phyloP scores from a whole-genome alignment of 179 eudicot species.

The Nepenthes alata region DNA sequence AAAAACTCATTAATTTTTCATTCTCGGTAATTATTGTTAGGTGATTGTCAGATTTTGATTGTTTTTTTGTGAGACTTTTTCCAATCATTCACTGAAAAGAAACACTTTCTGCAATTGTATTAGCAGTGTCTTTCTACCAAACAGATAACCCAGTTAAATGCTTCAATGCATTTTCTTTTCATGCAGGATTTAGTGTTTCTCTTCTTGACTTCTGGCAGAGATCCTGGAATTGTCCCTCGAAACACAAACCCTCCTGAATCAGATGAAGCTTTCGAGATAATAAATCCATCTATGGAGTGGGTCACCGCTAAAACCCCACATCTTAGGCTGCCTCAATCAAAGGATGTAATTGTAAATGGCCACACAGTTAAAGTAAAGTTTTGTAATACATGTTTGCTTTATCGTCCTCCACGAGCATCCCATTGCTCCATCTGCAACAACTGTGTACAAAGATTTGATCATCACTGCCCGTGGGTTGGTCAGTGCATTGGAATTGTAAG shows the following conservation, averaged over 20 bases:
- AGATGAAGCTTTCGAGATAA: slow-evolving; percentile 24
- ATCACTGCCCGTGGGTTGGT: slow-evolving; percentile 52
- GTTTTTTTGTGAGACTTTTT: no score
- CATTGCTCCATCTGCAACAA: slow-evolving; percentile 52
- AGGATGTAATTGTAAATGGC: slow-evolving; percentile 40
- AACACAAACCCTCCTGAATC: slow-evolving; percentile 39
- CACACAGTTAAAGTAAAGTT: slow-evolving; percentile 52
- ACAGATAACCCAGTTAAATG: slow-evolving; percentile 4
- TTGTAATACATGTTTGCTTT: slow-evolving; percentile 50
- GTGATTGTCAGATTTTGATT: no score
- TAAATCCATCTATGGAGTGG: slow-evolving; percentile 60
- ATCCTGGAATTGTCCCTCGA: slow-evolving; percentile 70
- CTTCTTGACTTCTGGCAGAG: slow-evolving; percentile 49
- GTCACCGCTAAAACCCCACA: slow-evolving; percentile 32
- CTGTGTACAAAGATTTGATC: slow-evolving; percentile 41
- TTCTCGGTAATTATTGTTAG: no score
- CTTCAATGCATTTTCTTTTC: neutral
- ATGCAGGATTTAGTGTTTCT: slow-evolving; percentile 48
- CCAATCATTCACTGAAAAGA: no score
- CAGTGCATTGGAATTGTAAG: slow-evolving; percentile 47
- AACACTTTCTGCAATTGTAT: no score
- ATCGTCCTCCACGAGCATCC: slow-evolving; percentile 50
- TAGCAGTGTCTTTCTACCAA: no score
- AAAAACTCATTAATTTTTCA: no score
- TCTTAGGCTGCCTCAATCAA: slow-evolving; percentile 47